Percentiles rank a stretch among this genome's conserved stretches.
phyloP scores from a whole-genome alignment of 139 green algal genomes.

The Nannochloris sp. region DNA sequence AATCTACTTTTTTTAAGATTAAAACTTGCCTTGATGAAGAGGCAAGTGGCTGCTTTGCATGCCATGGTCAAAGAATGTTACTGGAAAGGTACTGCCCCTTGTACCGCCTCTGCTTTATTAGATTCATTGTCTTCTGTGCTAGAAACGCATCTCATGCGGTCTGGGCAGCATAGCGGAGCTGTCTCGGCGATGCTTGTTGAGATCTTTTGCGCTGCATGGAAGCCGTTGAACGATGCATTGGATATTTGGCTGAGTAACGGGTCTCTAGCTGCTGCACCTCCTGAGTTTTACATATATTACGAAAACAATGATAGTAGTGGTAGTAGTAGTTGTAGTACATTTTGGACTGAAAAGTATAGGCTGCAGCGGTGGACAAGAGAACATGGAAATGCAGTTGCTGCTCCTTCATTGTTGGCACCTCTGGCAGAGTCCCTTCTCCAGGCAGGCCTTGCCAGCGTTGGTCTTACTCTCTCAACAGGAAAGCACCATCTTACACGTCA shows the following conservation, averaged over 20 bases:
- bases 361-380: neutral
- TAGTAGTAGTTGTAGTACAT: neutral
- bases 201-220: neutral
- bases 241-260: neutral
- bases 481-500: neutral
- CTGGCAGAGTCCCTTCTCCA: neutral
- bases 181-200: neutral
- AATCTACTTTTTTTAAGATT: neutral
- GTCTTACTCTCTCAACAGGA: neutral
- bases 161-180: conserved; percentile 9
- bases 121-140: conserved; percentile 11
- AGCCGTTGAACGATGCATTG: neutral
- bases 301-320: neutral
- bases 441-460: neutral
- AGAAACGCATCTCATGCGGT: conserved; percentile 10
- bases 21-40: conserved; percentile 1
- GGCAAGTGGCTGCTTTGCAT: conserved; percentile 3
- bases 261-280: neutral
- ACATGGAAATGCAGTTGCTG: neutral
- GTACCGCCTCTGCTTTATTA: conserved; percentile 18
- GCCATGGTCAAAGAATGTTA: neutral
- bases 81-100: conserved; percentile 8
- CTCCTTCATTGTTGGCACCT: neutral
- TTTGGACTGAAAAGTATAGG: neutral
- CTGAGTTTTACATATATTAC: neutral